Evolutionary conservation across 116 monocot species (phyloP).

Genomic region (Phalaenopsis hybrid): DNA sequence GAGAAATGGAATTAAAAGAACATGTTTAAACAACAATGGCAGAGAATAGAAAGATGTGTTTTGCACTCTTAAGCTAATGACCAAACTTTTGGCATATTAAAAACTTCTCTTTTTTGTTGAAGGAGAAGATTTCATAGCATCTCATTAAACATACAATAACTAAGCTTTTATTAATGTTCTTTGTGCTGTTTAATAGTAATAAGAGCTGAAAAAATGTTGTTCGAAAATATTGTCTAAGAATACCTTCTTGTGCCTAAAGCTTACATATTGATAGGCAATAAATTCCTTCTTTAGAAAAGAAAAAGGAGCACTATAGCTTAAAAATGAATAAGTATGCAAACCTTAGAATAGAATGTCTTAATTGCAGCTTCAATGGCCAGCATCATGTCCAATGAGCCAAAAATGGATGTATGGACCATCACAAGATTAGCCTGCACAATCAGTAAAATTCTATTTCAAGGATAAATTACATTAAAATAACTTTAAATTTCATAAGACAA

Average conservation of each 20-base stretch:
- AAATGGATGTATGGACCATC: conserved; percentile 17
- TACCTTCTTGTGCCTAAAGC: no score
- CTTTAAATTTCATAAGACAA: not conserved
- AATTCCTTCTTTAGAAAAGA: not conserved
- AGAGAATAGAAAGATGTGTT: not conserved
- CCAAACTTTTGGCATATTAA: no score
- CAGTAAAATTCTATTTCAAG: not conserved
- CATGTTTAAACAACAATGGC: not conserved
- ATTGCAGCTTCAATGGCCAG: conserved; percentile 28
- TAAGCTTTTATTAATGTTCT: no score
- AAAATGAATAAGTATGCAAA: conserved; percentile 3
- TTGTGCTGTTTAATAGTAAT: no score
- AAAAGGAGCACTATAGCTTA: not conserved
- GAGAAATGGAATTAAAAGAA: not conserved
- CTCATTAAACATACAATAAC: no score
- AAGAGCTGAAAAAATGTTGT: no score
- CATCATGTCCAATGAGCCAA: conserved; percentile 28
- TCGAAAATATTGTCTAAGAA: no score
- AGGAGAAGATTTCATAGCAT: no score
- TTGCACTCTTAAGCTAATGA: no score
- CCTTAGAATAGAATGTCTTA: conserved; percentile 30
- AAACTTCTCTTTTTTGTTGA: no score
- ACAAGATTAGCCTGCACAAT: conserved; percentile 27
- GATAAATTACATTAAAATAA: not conserved
- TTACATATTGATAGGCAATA: no score